Base-by-base conservation (phyloP, 331 rosid species). In the Quercus phellos region DNA sequence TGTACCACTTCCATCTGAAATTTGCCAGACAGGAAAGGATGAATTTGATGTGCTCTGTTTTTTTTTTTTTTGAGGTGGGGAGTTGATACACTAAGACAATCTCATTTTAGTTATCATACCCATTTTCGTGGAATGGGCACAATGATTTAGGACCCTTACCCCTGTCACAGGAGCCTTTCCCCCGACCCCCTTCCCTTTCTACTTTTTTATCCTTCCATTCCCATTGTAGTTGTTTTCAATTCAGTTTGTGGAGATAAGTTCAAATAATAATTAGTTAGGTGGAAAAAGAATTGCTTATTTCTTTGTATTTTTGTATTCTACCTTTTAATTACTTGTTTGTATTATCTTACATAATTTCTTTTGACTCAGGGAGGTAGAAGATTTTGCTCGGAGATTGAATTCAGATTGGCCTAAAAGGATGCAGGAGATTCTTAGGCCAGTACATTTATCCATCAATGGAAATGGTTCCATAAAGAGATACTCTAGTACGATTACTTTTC, bases 331-430 rank as follows among this genome's bases (percentile, higher is more conserved):
- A 34, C 54, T 74, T 61, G 26, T 32, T 1, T 77, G 8, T 64
- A 68, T 73, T 26, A 70, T 77, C 69, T 81, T 64, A 32, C 55
- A 13, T 64, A 21, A 38, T 53, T 54, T 82, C 68, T 66, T 87
- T 50, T 73, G 81, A 78, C 78, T 80, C 88, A 95, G 99, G 90
- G 99, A 95, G 84, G 99, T 95, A 70, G 96, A 90, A 87, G 99
- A 92, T 87, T 95, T 95, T 76, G 90, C 97, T 9, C 93, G 98
- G 67, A 91, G 96, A 85, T 85, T 95, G 82, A 92, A 92, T 85
- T 92, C 98, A 59, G 91, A 87, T 77, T 92, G 99, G 99, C 95
- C 97, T 18, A 91, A 88, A 84, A 92, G 98, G 84, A 90, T 90
- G 92, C 97, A 91, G 78, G 97, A 95, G 77, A 84, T 95, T 78